phyloP scores from a whole-genome alignment of 1,139 yeast genomes.

The Saccharomycopsis phalli region DNA sequence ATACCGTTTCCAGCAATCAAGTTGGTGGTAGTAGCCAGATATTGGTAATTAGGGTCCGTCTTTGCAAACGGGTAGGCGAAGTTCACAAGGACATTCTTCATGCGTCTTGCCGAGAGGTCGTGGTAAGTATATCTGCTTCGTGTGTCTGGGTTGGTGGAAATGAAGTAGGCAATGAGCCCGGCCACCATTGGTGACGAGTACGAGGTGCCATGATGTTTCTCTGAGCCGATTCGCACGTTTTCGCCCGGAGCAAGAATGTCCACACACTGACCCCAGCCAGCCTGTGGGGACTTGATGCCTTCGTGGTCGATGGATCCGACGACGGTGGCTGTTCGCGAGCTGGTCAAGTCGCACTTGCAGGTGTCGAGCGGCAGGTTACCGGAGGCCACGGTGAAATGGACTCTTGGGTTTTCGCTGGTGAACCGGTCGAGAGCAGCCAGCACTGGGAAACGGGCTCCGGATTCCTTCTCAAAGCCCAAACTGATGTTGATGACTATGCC shows the following conservation, averaged over 20 bases:
- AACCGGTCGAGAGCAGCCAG: no score
- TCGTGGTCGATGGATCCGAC: slow-evolving; percentile 76
- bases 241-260: slow-evolving; percentile 82
- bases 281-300: slow-evolving; percentile 69
- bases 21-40: slow-evolving; percentile 71
- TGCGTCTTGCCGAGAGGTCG: no score
- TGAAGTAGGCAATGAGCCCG: slow-evolving; percentile 13
- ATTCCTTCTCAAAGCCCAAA: no score
- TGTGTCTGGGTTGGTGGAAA: no score
- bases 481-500: no score
- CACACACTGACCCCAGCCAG: slow-evolving; percentile 77
- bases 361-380: slow-evolving; percentile 83
- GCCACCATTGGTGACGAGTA: slow-evolving; percentile 16
- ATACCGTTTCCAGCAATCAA: no score
- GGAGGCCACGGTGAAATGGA: slow-evolving; percentile 81
- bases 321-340: slow-evolving; percentile 66
- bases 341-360: slow-evolving; percentile 70
- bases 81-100: no score
- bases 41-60: slow-evolving; percentile 60
- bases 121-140: no score
- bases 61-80: slow-evolving; percentile 58
- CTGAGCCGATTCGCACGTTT: slow-evolving; percentile 65
- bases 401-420: no score
- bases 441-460: no score
- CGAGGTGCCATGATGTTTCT: no score